Base-by-base conservation (phyloP, 148 eudicot genomes). In the Chenopodium quinoa region DNA sequence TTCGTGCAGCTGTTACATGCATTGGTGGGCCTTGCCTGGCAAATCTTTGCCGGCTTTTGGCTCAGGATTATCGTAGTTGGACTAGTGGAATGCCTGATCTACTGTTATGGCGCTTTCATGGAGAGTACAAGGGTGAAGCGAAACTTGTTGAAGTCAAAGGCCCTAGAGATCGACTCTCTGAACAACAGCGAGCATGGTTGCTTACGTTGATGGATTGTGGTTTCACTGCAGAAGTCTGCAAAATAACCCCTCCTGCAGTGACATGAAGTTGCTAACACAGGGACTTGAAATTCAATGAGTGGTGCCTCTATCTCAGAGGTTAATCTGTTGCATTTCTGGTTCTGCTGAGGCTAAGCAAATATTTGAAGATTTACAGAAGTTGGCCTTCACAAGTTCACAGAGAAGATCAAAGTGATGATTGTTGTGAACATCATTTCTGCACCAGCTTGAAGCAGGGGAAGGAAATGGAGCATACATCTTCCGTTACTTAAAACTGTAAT, bases 71-170 rank as follows among this genome's bases (percentile, higher is more conserved):
- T 71, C 78, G 93, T 19, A 95, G 93, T 87, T 95, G 98, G 98
- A 87, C 97, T 34, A 87, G 96, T 71, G 98, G 98, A 77, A 95
- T 95, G 98, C 98, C 97, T 69, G 98, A 95, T 88, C 82, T 95
- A 63, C 78, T 95, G 77, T 75, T 95, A 68, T 95, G 98, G 98
- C 95, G 94, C 12, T 92, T 95, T 71, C 87, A 86, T 75, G 94
- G 91, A 75, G 89, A 89, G 40, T 90, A 95, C 52, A 85, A 81
- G 63, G 98, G 98, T 52, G 97, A 95, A 86, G 98, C 98, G 65
- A 95, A 93, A 88, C 93, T 95, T 81, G 98, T 93, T 82, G 98
- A 95, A 89, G 98, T 95, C 72, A 95, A 95, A 84, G 98, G 98
- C 68, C 98, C 96, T 4, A 91, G 85, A 82, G 98, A 95, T 79